These are phyloP conservation scores for Cicer judaicum DNA, from an alignment of 306 rosid genomes.

Conservation along the genomic window DNA sequence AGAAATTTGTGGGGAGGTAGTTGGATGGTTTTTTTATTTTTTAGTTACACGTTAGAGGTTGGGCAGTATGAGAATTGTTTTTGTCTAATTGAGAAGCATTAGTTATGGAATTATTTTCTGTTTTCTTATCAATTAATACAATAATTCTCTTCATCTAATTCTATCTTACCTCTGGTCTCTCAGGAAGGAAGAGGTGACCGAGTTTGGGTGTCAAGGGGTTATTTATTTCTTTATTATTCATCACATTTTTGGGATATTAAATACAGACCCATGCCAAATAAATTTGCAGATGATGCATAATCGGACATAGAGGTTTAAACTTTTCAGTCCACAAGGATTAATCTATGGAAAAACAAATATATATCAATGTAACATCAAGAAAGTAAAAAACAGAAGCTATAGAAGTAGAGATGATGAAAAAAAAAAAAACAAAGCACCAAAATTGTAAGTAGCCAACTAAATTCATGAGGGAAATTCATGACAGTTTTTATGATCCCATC, in stretches of 20 bases:
- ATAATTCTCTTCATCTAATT: no score
- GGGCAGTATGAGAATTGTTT: no score
- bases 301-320: slow-evolving; percentile 2
- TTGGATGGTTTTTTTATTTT: no score
- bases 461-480: slow-evolving; percentile 43
- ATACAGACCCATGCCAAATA: not conserved
- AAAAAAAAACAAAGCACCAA: not conserved
- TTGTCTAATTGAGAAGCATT: no score
- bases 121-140: no score
- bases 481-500: slow-evolving; percentile 91
- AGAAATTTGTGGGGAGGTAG: no score
- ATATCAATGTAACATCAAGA: slow-evolving; percentile 23
- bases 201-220: not conserved
- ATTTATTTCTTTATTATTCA: slow-evolving; percentile 6
- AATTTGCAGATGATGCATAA: slow-evolving; percentile 16
- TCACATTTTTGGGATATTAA: not conserved
- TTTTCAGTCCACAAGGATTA: not conserved
- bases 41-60: no score
- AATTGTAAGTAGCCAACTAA: slow-evolving; percentile 2
- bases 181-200: not conserved
- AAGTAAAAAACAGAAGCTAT: not conserved
- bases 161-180: no score
- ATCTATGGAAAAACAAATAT: slow-evolving; percentile 7
- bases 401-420: slow-evolving; percentile 23
- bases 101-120: no score